These are phyloP conservation scores for Alternaria burnsii DNA, from an alignment of 2,329 filamentous ascomycete species.

Conservation along the genomic window DNA sequence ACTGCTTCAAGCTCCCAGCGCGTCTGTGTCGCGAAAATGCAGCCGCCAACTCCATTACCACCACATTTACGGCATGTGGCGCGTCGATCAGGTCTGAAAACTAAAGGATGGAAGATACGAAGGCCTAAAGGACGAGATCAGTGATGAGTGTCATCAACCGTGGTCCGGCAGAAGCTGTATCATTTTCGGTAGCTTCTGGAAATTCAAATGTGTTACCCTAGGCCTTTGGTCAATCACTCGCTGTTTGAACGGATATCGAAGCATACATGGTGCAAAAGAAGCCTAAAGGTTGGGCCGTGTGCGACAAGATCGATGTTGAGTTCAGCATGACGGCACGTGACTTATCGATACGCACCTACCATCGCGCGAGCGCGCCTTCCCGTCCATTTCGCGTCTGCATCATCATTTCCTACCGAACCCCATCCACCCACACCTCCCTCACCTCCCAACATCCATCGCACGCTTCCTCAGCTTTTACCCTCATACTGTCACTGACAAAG, in stretches of 20 bases:
- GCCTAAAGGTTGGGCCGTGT: background rate
- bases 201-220: background rate
- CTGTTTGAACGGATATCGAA: background rate
- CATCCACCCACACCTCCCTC: slow-evolving; percentile 6
- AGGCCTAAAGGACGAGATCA: background rate
- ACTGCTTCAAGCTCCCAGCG: background rate
- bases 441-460: background rate
- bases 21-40: background rate
- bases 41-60: background rate
- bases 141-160: too few species aligned
- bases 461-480: background rate
- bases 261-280: background rate
- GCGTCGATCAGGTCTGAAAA: background rate
- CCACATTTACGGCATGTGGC: background rate
- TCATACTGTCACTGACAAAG: background rate
- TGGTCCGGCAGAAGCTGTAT: background rate
- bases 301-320: too few species aligned
- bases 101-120: background rate
- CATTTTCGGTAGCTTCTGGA: background rate
- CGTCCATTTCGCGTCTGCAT: slow-evolving; percentile 11
- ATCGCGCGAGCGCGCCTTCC: slow-evolving; percentile 20
- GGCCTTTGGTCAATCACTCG: background rate
- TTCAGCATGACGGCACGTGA: slow-evolving; percentile 4
- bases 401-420: slow-evolving; percentile 13
- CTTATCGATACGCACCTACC: slow-evolving; percentile 23